These are phyloP conservation scores for Allantophomopsis lycopodina DNA, from an alignment of 2,329 filamentous ascomycete species.

Conservation along the genomic window DNA sequence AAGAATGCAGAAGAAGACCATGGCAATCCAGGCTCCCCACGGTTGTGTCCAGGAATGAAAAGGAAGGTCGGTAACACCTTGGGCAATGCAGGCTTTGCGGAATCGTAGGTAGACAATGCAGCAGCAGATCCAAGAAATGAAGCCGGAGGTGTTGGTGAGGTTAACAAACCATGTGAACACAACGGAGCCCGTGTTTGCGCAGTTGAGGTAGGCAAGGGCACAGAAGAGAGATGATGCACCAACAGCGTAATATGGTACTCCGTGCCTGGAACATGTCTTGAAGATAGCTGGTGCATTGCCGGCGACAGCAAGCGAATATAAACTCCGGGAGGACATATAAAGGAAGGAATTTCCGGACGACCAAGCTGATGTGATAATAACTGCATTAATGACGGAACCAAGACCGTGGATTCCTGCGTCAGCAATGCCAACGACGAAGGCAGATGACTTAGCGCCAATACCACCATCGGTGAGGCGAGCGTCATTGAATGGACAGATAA, in stretches of 20 bases:
- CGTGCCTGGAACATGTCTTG: conserved; percentile 32
- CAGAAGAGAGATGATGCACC: conserved; percentile 26
- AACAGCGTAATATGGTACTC: conserved; percentile 35
- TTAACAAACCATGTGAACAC: conserved; percentile 44
- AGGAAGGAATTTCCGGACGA: conserved; percentile 40
- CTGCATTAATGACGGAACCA: conserved; percentile 38
- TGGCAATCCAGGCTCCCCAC: conserved; percentile 37
- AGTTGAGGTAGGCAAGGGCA: conserved; percentile 32
- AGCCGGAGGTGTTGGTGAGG: conserved; percentile 35
- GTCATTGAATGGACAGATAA: conserved; percentile 42
- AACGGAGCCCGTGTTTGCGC: conserved; percentile 25
- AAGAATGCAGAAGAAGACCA: conserved; percentile 36
- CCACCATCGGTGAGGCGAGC: conserved; percentile 34
- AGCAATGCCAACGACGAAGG: conserved; percentile 33
- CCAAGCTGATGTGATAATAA: conserved; percentile 39
- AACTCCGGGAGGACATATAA: conserved; percentile 34
- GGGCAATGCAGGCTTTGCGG: conserved; percentile 29
- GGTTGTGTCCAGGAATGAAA: conserved; percentile 42
- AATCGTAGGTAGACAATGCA: conserved; percentile 45
- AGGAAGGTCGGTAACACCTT: conserved; percentile 30
- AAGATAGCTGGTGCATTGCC: conserved; percentile 36
- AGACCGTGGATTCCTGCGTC: conserved; percentile 33
- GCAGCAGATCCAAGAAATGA: conserved; percentile 38
- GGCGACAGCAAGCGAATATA: conserved; percentile 36
- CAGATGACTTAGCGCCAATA: conserved; percentile 34